Evolutionary conservation across 1,284 basidiomycete genomes (phyloP).

Genomic region (Kwoniella shivajii): DNA sequence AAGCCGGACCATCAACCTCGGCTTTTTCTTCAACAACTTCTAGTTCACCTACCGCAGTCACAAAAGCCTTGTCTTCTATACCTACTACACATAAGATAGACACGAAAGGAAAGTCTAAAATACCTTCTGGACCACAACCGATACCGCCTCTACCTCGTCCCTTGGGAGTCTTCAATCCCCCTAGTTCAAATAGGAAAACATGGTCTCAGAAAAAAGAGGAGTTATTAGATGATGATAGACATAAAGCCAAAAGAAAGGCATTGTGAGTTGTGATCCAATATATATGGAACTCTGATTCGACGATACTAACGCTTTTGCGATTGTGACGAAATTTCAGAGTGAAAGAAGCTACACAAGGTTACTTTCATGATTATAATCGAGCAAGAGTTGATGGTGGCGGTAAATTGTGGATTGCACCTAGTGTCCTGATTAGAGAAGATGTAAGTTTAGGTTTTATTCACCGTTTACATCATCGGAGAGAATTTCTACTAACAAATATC

Average conservation of each 20-base stretch:
- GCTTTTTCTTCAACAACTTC: background rate
- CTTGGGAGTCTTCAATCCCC: slow-evolving; percentile 68
- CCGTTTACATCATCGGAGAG: background rate
- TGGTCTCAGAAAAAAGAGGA: slow-evolving; percentile 71
- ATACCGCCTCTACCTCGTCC: slow-evolving; percentile 59
- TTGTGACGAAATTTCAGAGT: slow-evolving; percentile 61
- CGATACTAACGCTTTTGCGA: background rate
- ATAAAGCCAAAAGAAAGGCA: slow-evolving; percentile 71
- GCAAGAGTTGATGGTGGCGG: slow-evolving; percentile 71
- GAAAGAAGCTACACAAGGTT: slow-evolving; percentile 81
- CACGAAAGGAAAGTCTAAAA: slow-evolving; percentile 6
- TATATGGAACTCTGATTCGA: background rate
- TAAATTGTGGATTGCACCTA: slow-evolving; percentile 93
- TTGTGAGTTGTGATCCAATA: slow-evolving; percentile 59
- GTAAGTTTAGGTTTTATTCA: slow-evolving; percentile 59
- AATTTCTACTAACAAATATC: too few species aligned
- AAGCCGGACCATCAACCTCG: slow-evolving; percentile 2
- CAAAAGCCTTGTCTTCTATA: background rate
- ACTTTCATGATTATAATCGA: slow-evolving; percentile 86
- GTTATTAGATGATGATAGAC: slow-evolving; percentile 70
- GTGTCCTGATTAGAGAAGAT: slow-evolving; percentile 82
- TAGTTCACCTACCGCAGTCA: background rate
- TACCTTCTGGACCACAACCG: slow-evolving; percentile 20
- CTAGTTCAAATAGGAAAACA: slow-evolving; percentile 62
- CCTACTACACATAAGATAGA: background rate